Evolutionary conservation across 2,329 filamentous ascomycete species (phyloP).

Genomic region (Tolypocladium cylindrosporum): DNA sequence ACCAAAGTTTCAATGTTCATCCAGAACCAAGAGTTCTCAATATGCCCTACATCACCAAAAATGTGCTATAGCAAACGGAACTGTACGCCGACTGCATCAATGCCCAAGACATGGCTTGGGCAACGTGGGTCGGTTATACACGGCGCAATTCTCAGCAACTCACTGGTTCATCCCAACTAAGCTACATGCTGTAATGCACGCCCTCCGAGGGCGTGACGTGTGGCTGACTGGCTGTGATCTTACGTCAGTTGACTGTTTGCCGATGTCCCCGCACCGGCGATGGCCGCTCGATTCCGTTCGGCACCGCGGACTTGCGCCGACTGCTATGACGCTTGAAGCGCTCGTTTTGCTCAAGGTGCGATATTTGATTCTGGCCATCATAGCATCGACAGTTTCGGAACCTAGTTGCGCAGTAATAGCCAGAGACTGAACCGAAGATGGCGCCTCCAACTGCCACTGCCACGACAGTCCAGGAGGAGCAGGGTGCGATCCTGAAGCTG

Average conservation of each 20-base stretch:
- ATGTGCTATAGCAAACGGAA: no score
- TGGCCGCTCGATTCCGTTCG: neutral
- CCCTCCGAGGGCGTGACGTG: neutral
- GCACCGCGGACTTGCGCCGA: neutral
- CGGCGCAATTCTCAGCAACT: neutral
- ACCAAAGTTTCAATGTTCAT: no score
- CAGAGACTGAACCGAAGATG: neutral
- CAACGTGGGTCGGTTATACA: no score
- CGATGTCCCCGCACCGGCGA: neutral
- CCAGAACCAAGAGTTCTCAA: neutral
- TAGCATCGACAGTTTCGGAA: neutral
- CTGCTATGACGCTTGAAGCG: neutral
- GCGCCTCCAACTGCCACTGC: constrained; percentile 7
- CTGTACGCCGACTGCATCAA: no score
- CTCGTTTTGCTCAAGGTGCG: neutral
- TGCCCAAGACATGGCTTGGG: no score
- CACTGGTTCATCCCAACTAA: neutral
- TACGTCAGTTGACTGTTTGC: neutral
- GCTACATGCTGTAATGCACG: neutral
- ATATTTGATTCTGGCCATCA: neutral
- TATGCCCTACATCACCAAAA: neutral
- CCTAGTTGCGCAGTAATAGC: no score
- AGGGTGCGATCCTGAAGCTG: constrained; percentile 2
- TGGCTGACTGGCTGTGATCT: neutral
- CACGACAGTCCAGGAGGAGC: constrained; percentile 1